phyloP scores from a whole-genome alignment of 257 asterid species.

The Osmanthus fragrans region DNA sequence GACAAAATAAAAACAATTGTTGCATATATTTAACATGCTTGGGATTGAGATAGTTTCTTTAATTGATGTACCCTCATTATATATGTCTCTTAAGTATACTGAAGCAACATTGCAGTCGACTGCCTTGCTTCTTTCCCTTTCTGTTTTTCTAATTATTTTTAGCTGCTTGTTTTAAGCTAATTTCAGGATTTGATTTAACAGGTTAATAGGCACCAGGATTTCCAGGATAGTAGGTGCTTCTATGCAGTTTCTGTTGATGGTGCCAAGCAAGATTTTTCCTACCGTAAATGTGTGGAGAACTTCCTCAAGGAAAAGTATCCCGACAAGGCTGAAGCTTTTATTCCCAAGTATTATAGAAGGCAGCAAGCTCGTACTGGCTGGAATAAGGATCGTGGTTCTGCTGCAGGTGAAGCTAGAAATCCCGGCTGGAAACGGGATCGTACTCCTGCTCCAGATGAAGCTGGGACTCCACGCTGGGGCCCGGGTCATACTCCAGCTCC shows the following conservation, averaged over 20 bases:
- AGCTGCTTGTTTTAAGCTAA: constrained; percentile 24
- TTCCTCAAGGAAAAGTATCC: constrained; percentile 63
- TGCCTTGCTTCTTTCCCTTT: not conserved
- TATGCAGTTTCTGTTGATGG: constrained; percentile 70
- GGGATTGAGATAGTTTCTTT: constrained; percentile 1
- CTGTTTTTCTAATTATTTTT: no score
- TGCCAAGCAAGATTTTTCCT: constrained; percentile 73
- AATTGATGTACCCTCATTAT: not conserved
- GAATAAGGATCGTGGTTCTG: constrained; percentile 40
- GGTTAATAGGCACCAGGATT: constrained; percentile 65
- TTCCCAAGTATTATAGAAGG: constrained; percentile 61
- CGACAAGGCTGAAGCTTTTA: constrained; percentile 64
- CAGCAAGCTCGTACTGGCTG: constrained; percentile 62
- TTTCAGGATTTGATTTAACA: constrained; percentile 37
- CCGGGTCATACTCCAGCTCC: not conserved
- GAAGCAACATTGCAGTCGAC: not conserved
- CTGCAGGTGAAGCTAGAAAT: not conserved
- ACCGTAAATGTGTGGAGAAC: constrained; percentile 72
- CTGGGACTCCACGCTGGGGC: constrained; percentile 18
- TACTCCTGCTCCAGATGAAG: not conserved
- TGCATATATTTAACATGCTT: not conserved
- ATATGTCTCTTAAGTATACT: not conserved
- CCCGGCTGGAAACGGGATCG: constrained; percentile 5
- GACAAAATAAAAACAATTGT: not conserved
- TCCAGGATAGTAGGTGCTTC: constrained; percentile 86